Evolutionary conservation across 331 rosid genomes (phyloP), one percentile per base, ranked within the genome.

Genomic region (Acacia pycnantha): DNA sequence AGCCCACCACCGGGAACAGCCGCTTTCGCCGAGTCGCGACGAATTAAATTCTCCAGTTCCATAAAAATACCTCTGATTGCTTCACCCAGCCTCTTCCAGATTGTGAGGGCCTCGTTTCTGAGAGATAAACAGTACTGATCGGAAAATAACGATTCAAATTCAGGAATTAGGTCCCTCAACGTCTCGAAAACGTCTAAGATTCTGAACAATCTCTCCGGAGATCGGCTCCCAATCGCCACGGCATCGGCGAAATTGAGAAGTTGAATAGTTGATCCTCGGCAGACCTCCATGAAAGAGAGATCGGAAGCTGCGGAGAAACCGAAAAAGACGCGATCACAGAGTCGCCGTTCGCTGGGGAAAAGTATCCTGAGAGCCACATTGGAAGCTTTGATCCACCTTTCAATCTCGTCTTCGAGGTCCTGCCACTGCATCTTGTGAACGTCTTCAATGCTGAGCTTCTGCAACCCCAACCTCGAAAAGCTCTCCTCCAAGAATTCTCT

Each of bases 211-310:
- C 97, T 82, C 88, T 91, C 97, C 14, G 94, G 96, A 15, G 93
- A 85, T 14, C 97, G 86, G 61, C 90, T 85, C 15, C 97, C 91
- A 15, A 91, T 88, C 0, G 94, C 92, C 0, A 91, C 87, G 2
- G 97, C 94, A 50, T 90, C 94, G 4, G 94, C 91, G 29, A 91
- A 91, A 67, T 87, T 90, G 70, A 91, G 79, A 4, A 91, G 89
- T 88, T 90, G 94, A 79, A 91, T 85, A 79, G 91, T 83, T 13
- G 94, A 85, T 53, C 92, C 90, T 6, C 97, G 81, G 59, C 94
- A 91, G 19, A 90, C 97, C 87, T 91, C 94, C 94, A 91, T 91
- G 85, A 91, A 91, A 8, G 97, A 90, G 77, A 85, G 92, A 29
- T 91, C 92, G 0, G 91, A 85, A 37, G 94, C 84, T 9, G 92